A percentile compares a stretch with the other conserved stretches of the same genome.
These are phyloP conservation scores for Gossypium longicalyx DNA, from an alignment of 345 rosid species.

Conservation along the genomic window DNA sequence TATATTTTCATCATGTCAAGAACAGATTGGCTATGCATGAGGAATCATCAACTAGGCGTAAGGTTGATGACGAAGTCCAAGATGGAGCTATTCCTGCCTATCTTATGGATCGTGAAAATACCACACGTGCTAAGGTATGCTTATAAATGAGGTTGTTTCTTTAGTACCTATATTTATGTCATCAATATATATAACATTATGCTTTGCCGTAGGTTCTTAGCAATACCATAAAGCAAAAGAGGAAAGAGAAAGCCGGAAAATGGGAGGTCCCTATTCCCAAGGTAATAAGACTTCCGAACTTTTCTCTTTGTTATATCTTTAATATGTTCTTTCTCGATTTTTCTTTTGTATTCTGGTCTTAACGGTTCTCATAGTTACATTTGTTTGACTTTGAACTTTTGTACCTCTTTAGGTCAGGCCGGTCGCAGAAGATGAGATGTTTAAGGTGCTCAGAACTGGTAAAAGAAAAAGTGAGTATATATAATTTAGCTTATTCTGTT, in stretches of 20 bases:
- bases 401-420: slow-evolving; percentile 71
- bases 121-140: slow-evolving; percentile 72
- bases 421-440: slow-evolving; percentile 98
- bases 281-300: slow-evolving; percentile 31
- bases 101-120: slow-evolving; percentile 87
- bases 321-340: not conserved
- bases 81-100: slow-evolving; percentile 98
- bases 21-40: slow-evolving; percentile 87
- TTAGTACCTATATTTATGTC: not conserved
- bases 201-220: slow-evolving; percentile 59
- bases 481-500: not conserved
- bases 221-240: slow-evolving; percentile 91
- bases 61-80: slow-evolving; percentile 74
- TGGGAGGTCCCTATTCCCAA: slow-evolving; percentile 97
- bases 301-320: not conserved
- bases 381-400: slow-evolving; percentile 12
- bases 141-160: not conserved
- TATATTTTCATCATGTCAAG: not conserved
- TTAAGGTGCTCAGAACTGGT: slow-evolving; percentile 83
- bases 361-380: not conserved
- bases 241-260: slow-evolving; percentile 94
- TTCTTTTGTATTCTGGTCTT: not conserved
- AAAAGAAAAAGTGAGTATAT: slow-evolving; percentile 72
- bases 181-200: slow-evolving; percentile 1
- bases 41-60: slow-evolving; percentile 78